Percentiles rank a stretch among this genome's conserved stretches.
Evolutionary conservation across 2,329 filamentous ascomycete species (phyloP).

Genomic region (Ophiostoma sp.): DNA sequence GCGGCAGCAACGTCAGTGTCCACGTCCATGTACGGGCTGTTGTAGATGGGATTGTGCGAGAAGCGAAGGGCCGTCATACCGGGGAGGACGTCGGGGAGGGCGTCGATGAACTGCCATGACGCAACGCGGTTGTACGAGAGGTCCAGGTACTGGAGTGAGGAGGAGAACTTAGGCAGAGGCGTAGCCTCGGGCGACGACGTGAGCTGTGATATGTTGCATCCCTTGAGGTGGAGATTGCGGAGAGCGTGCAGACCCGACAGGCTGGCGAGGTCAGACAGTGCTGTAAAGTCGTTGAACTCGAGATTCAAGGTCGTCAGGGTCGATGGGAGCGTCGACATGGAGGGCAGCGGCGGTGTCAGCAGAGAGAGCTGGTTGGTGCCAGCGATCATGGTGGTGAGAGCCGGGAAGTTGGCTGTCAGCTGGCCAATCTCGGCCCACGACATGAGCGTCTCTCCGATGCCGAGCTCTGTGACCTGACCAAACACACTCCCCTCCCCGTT

Average conservation of each 20-base stretch:
- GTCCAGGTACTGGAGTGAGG: conserved; percentile 59
- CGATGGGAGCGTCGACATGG: conserved; percentile 39
- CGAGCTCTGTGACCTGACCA: conserved; percentile 51
- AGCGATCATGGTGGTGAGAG: conserved; percentile 47
- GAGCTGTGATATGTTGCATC: conserved; percentile 57
- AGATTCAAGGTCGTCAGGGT: conserved; percentile 60
- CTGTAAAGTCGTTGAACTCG: conserved; percentile 64
- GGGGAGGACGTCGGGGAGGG: conserved; percentile 62
- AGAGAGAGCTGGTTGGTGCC: conserved; percentile 52
- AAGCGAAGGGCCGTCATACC: conserved; percentile 69
- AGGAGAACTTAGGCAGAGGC: conserved; percentile 43
- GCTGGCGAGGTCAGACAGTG: conserved; percentile 51
- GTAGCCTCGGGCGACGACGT: conserved; percentile 22
- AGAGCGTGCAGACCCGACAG: conserved; percentile 49
- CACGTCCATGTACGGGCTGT: conserved; percentile 40
- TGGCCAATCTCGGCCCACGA: conserved; percentile 58
- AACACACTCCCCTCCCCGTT: conserved; percentile 41
- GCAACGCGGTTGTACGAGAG: conserved; percentile 65
- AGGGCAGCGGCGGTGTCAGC: conserved; percentile 41
- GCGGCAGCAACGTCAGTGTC: conserved; percentile 24
- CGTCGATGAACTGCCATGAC: conserved; percentile 69
- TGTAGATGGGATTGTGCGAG: conserved; percentile 79
- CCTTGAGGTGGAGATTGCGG: conserved; percentile 64
- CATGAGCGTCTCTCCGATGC: conserved; percentile 62
- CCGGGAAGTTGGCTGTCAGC: conserved; percentile 49